phyloP scores from a whole-genome alignment of 257 asterid genomes.

The Solanum pimpinellifolium region DNA sequence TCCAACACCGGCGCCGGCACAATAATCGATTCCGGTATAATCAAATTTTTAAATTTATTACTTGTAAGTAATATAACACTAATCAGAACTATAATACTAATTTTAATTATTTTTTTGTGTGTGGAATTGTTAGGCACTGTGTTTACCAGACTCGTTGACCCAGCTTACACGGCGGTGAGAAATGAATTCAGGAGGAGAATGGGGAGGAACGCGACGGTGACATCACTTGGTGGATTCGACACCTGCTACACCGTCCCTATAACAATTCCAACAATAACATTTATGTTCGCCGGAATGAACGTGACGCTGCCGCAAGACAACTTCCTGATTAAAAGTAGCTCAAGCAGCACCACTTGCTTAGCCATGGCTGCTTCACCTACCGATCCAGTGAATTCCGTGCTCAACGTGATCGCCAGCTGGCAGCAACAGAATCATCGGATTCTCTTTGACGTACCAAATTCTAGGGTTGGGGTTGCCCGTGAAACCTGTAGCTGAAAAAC shows the following conservation, averaged over 20 bases:
- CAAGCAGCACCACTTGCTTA: constrained; percentile 43
- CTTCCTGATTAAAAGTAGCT: constrained; percentile 58
- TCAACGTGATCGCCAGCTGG: constrained; percentile 57
- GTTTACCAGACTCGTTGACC: constrained; percentile 58
- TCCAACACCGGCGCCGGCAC: constrained; percentile 74
- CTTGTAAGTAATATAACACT: neutral
- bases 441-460: constrained; percentile 41
- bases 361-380: constrained; percentile 69
- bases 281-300: constrained; percentile 79
- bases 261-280: constrained; percentile 52
- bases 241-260: constrained; percentile 75
- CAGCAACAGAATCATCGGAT: constrained; percentile 82
- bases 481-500: constrained; percentile 36
- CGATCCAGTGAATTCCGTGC: constrained; percentile 33
- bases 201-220: constrained; percentile 45
- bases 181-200: constrained; percentile 66
- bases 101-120: neutral
- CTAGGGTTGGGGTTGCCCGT: constrained; percentile 58
- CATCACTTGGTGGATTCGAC: constrained; percentile 83
- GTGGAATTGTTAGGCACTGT: constrained; percentile 36
- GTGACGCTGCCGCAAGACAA: constrained; percentile 70
- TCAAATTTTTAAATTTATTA: neutral
- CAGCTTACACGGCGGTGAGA: constrained; percentile 72
- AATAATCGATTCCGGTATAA: constrained; percentile 60
- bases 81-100: neutral